phyloP scores from a whole-genome alignment of 139 green algal species.

The Desmodesmus armatus region DNA sequence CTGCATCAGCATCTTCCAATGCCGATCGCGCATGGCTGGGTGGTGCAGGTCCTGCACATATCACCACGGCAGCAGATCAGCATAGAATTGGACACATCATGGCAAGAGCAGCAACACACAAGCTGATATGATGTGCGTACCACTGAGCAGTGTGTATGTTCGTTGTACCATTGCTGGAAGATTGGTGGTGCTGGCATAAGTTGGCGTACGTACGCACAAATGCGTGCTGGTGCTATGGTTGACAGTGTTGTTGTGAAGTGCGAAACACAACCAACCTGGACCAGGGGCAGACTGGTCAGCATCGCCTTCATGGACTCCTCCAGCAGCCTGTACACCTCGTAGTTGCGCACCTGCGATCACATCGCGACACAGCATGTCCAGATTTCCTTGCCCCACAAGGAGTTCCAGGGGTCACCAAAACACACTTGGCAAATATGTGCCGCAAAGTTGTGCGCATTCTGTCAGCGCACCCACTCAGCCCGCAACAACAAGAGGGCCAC shows the following conservation, averaged over 20 bases:
- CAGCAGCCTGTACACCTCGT: slow-evolving; percentile 85
- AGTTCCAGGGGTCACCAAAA: neutral
- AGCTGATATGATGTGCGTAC: no score
- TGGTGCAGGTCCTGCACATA: slow-evolving; percentile 83
- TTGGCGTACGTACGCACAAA: neutral
- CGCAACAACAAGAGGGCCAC: no score
- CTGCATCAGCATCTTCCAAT: slow-evolving; percentile 93
- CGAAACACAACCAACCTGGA: slow-evolving; percentile 70
- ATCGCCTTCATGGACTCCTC: slow-evolving; percentile 89
- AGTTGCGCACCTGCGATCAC: slow-evolving; percentile 70
- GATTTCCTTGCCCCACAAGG: no score
- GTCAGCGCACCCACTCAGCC: no score
- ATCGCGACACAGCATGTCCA: neutral
- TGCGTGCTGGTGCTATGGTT: no score
- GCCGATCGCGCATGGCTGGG: slow-evolving; percentile 89
- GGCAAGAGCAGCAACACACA: no score
- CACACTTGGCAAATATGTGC: neutral
- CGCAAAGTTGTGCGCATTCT: no score
- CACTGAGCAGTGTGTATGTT: no score
- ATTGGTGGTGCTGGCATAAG: neutral
- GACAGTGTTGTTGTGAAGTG: neutral
- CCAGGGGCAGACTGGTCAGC: slow-evolving; percentile 87
- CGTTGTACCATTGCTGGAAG: no score
- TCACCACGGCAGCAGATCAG: neutral
- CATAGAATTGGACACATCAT: no score